Evolutionary conservation across 2,329 filamentous ascomycete species (phyloP).

Genomic region (Ceratocystis colombiana): DNA sequence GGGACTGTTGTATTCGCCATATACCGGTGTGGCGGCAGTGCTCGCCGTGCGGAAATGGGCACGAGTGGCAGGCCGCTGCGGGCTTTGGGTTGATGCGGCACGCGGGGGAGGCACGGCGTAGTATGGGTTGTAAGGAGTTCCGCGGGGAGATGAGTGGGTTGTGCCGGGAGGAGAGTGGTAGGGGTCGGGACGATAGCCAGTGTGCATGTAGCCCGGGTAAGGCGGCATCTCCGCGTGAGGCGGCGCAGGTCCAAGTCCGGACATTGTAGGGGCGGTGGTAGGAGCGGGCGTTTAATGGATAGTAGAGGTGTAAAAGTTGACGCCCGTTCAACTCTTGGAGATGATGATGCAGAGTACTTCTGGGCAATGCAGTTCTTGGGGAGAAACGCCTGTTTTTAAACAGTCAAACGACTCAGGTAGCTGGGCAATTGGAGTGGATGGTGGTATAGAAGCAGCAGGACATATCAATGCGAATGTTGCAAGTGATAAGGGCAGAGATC

Average conservation of each 20-base stretch:
- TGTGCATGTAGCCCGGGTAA: neutral
- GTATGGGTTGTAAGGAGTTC: constrained; percentile 8
- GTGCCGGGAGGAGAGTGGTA: constrained; percentile 22
- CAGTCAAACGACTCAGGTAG: neutral
- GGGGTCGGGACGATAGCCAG: neutral
- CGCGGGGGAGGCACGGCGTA: constrained; percentile 17
- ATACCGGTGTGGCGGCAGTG: constrained; percentile 17
- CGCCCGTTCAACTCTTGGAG: constrained; percentile 9
- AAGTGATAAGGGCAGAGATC: neutral
- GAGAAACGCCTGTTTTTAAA: neutral
- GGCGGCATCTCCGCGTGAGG: constrained; percentile 17
- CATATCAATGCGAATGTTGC: constrained; percentile 7
- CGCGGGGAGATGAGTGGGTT: constrained; percentile 20
- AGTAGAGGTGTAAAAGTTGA: constrained; percentile 4
- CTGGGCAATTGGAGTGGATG: neutral
- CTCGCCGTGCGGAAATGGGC: constrained; percentile 25
- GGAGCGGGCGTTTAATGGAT: neutral
- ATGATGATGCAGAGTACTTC: neutral
- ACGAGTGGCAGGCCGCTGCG: constrained; percentile 25
- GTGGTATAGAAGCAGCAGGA: neutral
- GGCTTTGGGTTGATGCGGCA: constrained; percentile 20
- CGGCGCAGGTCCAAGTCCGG: constrained; percentile 19
- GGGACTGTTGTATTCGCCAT: constrained; percentile 32
- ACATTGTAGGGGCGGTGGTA: constrained; percentile 9
- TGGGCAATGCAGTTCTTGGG: neutral